Base-by-base conservation (phyloP, 768 basidiomycete genomes). In the Mrakia gelida region DNA sequence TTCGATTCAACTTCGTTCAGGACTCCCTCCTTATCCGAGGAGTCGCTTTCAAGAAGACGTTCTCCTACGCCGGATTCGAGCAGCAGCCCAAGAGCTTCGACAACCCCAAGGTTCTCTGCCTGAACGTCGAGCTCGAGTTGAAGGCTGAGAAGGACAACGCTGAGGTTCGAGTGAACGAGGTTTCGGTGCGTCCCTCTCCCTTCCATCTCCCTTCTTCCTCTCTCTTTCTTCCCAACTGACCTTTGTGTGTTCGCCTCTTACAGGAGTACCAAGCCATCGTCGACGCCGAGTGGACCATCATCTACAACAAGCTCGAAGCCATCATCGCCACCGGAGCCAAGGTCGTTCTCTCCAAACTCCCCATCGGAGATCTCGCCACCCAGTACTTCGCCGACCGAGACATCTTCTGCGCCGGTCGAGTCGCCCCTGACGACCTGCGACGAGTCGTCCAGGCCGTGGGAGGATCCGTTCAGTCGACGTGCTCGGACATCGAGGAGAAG, bases 91-190 rank as follows among this genome's bases (percentile, higher is more conserved):
- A 98, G 86, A 88, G 89, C 49, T 97, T 98, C 88, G 86, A 86
- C 80, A 83, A 96, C 82, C 94, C 96, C 65, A 91, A 95, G 81
- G 91, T 99, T 76, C 88, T 98, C 26, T 95, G 94, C 83, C 85
- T 99, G 76, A 99, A 99, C 83, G 96, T 99, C 80, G 97, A 99
- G 84, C 89, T 99, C 74, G 97, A 99, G 85, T 88, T 99, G 81
- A 99, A 99, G 85, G 97, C 97, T 0, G 97, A 99, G 86, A 95
- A 98, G 85, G 97, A 99, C 85, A 99, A 99, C 81, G 97, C 97
- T 4, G 97, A 99, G 85, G 94, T 99, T 61, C 90, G 97, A 52
- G 94, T 99, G 26, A 94, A 98, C 82, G 91, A 92, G 23, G 96
- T 99, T 34, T 91, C 94, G 26, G 84, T 84, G 75, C 45, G 83